Percentiles rank a stretch among this genome's conserved stretches.
These are phyloP conservation scores for Tausonia pullulans DNA, from an alignment of 1,284 basidiomycete species.

Conservation along the genomic window DNA sequence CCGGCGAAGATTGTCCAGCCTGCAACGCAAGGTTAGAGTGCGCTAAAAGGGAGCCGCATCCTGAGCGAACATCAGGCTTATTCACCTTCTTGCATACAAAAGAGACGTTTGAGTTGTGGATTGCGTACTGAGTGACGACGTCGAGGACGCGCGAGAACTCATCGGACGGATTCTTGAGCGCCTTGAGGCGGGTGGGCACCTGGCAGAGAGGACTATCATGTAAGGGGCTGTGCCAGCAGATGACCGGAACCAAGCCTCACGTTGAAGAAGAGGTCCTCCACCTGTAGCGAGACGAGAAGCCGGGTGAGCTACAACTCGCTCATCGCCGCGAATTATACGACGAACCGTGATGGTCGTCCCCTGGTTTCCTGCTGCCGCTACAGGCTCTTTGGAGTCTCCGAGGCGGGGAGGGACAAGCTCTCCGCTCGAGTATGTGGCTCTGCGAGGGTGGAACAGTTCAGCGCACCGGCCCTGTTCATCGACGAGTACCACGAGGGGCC, in stretches of 20 bases:
- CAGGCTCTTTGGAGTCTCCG: conserved; percentile 59
- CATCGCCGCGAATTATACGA: conserved; percentile 2
- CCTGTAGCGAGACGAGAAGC: conserved; percentile 40
- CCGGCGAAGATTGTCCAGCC: conserved; percentile 60
- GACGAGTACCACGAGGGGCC: conserved; percentile 24
- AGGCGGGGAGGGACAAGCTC: conserved; percentile 54
- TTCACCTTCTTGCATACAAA: conserved; percentile 84
- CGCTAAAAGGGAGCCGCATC: no score
- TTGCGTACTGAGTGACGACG: conserved; percentile 86
- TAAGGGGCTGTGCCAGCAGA: conserved; percentile 25
- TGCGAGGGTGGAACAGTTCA: conserved; percentile 28
- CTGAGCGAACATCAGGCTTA: neutral
- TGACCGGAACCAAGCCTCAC: neutral
- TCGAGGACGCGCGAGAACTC: conserved; percentile 89
- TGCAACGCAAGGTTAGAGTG: conserved; percentile 26
- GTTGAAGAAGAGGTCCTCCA: conserved; percentile 93
- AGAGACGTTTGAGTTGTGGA: conserved; percentile 78
- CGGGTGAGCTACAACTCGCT: neutral
- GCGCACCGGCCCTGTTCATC: neutral
- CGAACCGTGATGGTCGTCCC: conserved; percentile 79
- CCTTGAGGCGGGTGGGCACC: conserved; percentile 69
- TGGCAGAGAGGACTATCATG: no score
- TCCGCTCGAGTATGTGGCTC: conserved; percentile 71
- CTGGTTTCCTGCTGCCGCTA: conserved; percentile 85
- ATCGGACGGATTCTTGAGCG: conserved; percentile 73